These are phyloP conservation scores for Vanrija pseudolonga DNA, from an alignment of 1,284 basidiomycete species.

Conservation along the genomic window DNA sequence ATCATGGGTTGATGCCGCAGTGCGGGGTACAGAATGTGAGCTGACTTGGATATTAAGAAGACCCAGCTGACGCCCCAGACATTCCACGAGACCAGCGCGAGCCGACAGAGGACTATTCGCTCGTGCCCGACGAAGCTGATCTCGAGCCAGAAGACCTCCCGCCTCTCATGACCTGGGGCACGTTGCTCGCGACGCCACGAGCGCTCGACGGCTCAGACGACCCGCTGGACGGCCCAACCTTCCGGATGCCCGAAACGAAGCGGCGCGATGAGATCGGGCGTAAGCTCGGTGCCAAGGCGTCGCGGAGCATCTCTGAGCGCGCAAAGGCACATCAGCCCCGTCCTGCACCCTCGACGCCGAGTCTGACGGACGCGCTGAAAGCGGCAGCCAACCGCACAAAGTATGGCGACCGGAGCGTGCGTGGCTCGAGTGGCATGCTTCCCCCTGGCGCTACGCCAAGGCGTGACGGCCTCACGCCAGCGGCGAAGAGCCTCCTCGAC, in stretches of 20 bases:
- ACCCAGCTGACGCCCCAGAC: slow-evolving; percentile 1
- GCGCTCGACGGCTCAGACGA: slow-evolving; percentile 64
- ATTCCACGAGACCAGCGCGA: not conserved
- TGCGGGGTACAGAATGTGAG: slow-evolving; percentile 61
- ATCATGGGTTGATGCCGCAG: slow-evolving; percentile 82
- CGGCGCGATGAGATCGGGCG: slow-evolving; percentile 72
- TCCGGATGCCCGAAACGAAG: slow-evolving; percentile 66
- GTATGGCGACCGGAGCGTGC: slow-evolving; percentile 3
- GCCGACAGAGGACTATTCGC: not conserved
- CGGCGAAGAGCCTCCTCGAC: slow-evolving; percentile 68
- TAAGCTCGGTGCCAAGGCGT: slow-evolving; percentile 62
- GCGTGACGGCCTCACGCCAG: slow-evolving; percentile 66
- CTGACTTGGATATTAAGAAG: not conserved
- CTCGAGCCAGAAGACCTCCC: slow-evolving; percentile 74
- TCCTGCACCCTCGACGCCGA: slow-evolving; percentile 50
- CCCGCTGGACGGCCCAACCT: slow-evolving; percentile 57
- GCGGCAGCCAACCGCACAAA: slow-evolving; percentile 40
- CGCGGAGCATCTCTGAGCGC: slow-evolving; percentile 44
- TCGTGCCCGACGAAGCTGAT: slow-evolving; percentile 9
- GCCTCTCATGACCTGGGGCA: slow-evolving; percentile 91
- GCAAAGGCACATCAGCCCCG: slow-evolving; percentile 55
- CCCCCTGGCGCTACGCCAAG: slow-evolving; percentile 64
- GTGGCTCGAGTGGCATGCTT: slow-evolving; percentile 55
- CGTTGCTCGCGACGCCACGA: slow-evolving; percentile 73
- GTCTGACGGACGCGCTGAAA: slow-evolving; percentile 32